These are phyloP conservation scores for Calamus simplicifolius DNA, from an alignment of 176 grass and related monocot genomes.

Conservation along the genomic window DNA sequence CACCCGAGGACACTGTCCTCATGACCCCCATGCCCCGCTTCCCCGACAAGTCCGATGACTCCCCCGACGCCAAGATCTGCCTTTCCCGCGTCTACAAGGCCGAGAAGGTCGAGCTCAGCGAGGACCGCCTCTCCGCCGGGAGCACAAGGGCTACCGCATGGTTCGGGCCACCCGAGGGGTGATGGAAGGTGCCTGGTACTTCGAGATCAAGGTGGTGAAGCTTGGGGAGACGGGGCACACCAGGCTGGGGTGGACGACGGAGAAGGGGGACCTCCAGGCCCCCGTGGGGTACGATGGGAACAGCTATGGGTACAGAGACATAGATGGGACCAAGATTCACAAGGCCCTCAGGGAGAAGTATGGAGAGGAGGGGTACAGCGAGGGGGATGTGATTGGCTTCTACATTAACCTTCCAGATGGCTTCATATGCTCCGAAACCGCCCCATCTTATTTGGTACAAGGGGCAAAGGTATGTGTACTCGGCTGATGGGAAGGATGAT, in stretches of 20 bases:
- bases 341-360: slow-evolving; percentile 73
- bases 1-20: slow-evolving; percentile 39
- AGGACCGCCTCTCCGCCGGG: slow-evolving; percentile 60
- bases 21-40: slow-evolving; percentile 65
- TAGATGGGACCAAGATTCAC: slow-evolving; percentile 74
- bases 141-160: slow-evolving; percentile 92
- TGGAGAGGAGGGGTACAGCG: slow-evolving; percentile 40
- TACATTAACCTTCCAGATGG: slow-evolving; percentile 79
- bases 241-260: slow-evolving; percentile 79
- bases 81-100: slow-evolving; percentile 83
- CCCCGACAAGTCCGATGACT: slow-evolving; percentile 58
- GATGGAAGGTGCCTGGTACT: slow-evolving; percentile 67
- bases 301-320: slow-evolving; percentile 65
- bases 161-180: slow-evolving; percentile 78
- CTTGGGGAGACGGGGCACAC: slow-evolving; percentile 56
- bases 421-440: slow-evolving; percentile 59
- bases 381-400: slow-evolving; percentile 80
- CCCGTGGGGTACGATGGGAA: slow-evolving; percentile 65
- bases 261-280: slow-evolving; percentile 79
- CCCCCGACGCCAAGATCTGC: slow-evolving; percentile 40
- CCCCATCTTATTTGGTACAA: slow-evolving; percentile 66
- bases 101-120: slow-evolving; percentile 62
- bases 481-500: slow-evolving; percentile 61
- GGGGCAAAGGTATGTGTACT: slow-evolving; percentile 55
- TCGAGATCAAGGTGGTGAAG: slow-evolving; percentile 58